Evolutionary conservation across 257 asterid genomes (phyloP).

Genomic region (Sherardia arvensis): DNA sequence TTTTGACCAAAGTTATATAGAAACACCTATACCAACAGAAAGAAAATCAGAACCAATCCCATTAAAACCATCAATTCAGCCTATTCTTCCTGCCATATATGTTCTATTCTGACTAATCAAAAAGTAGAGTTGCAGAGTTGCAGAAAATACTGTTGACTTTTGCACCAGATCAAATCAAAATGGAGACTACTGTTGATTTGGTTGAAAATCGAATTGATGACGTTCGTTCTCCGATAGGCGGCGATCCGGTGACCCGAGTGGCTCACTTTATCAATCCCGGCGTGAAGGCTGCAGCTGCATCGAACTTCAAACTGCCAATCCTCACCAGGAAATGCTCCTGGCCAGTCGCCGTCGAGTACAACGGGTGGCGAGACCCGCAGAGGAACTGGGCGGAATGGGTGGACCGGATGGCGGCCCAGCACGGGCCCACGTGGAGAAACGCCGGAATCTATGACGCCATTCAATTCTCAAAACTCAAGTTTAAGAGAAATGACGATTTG

Average conservation of each 20-base stretch:
- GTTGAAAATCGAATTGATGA: no score
- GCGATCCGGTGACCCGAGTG: constrained; percentile 12
- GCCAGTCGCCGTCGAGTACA: constrained; percentile 18
- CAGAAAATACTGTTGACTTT: no score
- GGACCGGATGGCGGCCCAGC: constrained; percentile 10
- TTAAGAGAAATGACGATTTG: constrained; percentile 13
- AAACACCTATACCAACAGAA: no score
- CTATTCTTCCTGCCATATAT: no score
- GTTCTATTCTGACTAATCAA: no score
- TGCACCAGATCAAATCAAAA: no score
- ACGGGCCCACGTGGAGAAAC: constrained; percentile 16
- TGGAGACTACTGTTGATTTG: no score
- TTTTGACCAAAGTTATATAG: no score
- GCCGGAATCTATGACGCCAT: constrained; percentile 31
- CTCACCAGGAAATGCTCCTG: constrained; percentile 22
- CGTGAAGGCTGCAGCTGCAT: neutral
- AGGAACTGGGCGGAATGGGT: constrained; percentile 28
- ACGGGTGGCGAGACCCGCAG: constrained; percentile 20
- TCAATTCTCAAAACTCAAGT: constrained; percentile 12
- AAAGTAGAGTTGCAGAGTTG: no score
- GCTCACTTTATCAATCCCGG: constrained; percentile 22
- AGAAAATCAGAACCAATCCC: no score
- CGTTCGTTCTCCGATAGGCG: constrained; percentile 30
- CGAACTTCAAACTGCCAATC: constrained; percentile 21
- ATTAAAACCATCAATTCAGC: no score